These are phyloP conservation scores for Chlamydomonas asymmetrica DNA, from an alignment of 139 green algal species.

Conservation along the genomic window DNA sequence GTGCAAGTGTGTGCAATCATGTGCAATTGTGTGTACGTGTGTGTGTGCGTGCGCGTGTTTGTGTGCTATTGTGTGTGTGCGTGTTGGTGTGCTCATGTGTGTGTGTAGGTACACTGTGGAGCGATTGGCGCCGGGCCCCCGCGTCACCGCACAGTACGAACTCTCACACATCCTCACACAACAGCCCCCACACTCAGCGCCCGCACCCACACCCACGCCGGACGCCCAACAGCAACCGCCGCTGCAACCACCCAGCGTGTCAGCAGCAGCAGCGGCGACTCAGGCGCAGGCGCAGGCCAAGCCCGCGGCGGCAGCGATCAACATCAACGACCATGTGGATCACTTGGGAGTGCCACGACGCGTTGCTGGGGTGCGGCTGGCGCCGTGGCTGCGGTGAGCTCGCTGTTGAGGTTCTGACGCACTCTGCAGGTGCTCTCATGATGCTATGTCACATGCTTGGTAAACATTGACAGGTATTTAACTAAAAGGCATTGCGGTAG, in stretches of 20 bases:
- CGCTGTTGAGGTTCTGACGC: too few species aligned
- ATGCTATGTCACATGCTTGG: too few species aligned
- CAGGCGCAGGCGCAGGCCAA: neutral
- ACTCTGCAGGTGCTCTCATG: too few species aligned
- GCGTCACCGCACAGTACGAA: slow-evolving; percentile 32
- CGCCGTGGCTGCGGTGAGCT: slow-evolving; percentile 36
- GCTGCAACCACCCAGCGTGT: too few species aligned
- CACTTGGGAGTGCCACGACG: slow-evolving; percentile 15
- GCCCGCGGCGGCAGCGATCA: neutral
- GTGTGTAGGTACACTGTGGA: slow-evolving; percentile 33
- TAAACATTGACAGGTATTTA: too few species aligned
- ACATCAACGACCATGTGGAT: neutral
- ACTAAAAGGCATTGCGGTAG: too few species aligned
- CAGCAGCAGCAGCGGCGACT: neutral
- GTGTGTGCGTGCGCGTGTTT: too few species aligned
- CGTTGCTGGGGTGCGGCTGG: slow-evolving; percentile 31
- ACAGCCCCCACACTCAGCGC: neutral
- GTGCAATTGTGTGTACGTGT: too few species aligned
- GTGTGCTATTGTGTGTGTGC: too few species aligned
- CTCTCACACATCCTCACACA: neutral
- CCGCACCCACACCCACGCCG: neutral
- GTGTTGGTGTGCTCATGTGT: slow-evolving; percentile 1
- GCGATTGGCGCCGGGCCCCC: slow-evolving; percentile 28
- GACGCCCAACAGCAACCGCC: neutral
- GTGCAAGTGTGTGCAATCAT: too few species aligned